Evolutionary conservation across 2,329 filamentous ascomycete genomes (phyloP).

Genomic region (Trichoderma sp.): DNA sequence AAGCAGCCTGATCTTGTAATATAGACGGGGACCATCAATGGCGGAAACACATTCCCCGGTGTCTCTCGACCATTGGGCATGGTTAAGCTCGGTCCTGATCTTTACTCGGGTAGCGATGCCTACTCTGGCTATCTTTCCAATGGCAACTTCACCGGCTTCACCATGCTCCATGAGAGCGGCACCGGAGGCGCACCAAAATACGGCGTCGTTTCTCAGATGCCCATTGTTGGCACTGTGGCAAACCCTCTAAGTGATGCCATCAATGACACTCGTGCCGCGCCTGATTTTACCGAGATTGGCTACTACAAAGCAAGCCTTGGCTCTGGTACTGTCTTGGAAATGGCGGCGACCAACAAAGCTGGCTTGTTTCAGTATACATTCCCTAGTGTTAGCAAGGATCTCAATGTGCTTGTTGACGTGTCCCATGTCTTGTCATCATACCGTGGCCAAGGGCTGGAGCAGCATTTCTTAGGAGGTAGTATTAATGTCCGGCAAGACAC

Average conservation of each 20-base stretch:
- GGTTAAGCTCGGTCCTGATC: constrained; percentile 49
- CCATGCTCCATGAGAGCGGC: constrained; percentile 63
- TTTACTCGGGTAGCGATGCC: constrained; percentile 47
- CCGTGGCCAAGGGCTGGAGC: constrained; percentile 57
- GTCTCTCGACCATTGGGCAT: constrained; percentile 47
- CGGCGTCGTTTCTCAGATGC: constrained; percentile 61
- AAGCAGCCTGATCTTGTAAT: neutral
- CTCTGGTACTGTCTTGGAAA: constrained; percentile 54
- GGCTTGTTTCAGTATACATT: constrained; percentile 62
- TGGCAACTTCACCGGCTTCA: constrained; percentile 58
- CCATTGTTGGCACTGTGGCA: constrained; percentile 45
- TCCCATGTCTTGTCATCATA: constrained; percentile 64
- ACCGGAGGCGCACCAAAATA: constrained; percentile 70
- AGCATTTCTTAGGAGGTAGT: constrained; percentile 59
- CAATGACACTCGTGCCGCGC: constrained; percentile 50
- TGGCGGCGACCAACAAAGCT: constrained; percentile 54
- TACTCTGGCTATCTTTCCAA: constrained; percentile 51
- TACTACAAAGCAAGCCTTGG: constrained; percentile 57
- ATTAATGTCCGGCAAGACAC: constrained; percentile 49
- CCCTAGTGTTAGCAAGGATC: constrained; percentile 36
- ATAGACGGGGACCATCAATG: constrained; percentile 44
- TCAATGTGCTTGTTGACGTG: constrained; percentile 59
- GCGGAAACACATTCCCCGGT: constrained; percentile 50
- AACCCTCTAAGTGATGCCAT: constrained; percentile 56
- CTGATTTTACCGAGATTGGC: constrained; percentile 55